Evolutionary conservation across 495 filamentous ascomycete genomes (phyloP), one percentile per base, ranked within the genome.

Genomic region (Neurospora terricola): DNA sequence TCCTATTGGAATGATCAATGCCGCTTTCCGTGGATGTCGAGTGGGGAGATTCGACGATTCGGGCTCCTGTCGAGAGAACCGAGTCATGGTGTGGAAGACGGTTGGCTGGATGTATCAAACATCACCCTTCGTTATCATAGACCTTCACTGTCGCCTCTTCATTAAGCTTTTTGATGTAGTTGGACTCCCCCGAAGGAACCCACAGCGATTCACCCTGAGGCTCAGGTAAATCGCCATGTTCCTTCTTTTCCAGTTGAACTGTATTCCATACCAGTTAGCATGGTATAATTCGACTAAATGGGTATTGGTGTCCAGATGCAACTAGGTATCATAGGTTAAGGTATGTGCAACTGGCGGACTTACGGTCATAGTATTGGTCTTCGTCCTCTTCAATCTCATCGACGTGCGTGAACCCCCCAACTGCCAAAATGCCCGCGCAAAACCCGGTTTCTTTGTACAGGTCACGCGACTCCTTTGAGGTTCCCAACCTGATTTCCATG

Each of bases 341-440:
- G n/a, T n/a, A n/a, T n/a, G 16, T n/a, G 42, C 18, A n/a, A 8
- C 7, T 45, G 42, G 18, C 42, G 6, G 42, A 45, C 42, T 45
- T n/a, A 45, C 42, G 7, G 1, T 45, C 18, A 3, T 8, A 45
- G 0, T 8, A 45, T n/a, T 45, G 5, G n/a, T n/a, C n/a, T n/a
- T n/a, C n/a, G n/a, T n/a, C n/a, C 16, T 4, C 42, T n/a, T 12
- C 3, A n/a, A 1, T 0, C 21, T 45, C 18, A n/a, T 0, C 0
- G 18, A 45, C 42, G 16, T 45, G 16, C 16, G 42, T 45, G 0
- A 2, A 0, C 18, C 2, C 3, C 1, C 42, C 42, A n/a, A 45
- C 16, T 7, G 18, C 42, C 42, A n/a, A 8, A n/a, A 45, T 12
- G 18, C 42, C 42, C 5, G 42, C 42, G 42, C 42, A 45, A n/a